phyloP scores from a whole-genome alignment of 768 basidiomycete species.

The Hypholoma fasciculare region DNA sequence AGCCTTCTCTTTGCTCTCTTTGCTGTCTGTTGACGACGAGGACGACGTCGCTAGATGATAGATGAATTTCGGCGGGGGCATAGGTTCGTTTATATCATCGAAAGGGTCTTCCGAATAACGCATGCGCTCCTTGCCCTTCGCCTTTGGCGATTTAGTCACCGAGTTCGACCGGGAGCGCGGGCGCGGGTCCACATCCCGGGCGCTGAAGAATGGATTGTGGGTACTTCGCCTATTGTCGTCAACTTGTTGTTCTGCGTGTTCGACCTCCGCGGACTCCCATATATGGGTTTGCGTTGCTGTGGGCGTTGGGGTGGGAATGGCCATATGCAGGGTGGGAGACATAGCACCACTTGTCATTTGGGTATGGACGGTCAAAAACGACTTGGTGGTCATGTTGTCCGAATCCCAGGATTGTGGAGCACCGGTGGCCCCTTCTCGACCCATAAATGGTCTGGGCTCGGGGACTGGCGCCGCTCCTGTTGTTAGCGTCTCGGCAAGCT shows the following conservation, averaged over 20 bases:
- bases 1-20: constrained; percentile 52
- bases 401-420: constrained; percentile 55
- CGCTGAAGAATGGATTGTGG: constrained; percentile 45
- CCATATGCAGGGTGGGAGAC: constrained; percentile 50
- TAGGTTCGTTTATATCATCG: constrained; percentile 31
- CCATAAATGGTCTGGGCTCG: constrained; percentile 41
- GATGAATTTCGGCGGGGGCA: constrained; percentile 30
- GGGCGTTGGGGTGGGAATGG: constrained; percentile 63
- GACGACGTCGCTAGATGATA: constrained; percentile 33
- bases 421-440: constrained; percentile 30
- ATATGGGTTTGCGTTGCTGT: constrained; percentile 50
- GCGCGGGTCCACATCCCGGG: constrained; percentile 23
- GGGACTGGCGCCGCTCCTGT: constrained; percentile 27
- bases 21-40: constrained; percentile 40
- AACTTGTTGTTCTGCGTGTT: constrained; percentile 33
- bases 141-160: constrained; percentile 36
- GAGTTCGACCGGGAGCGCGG: constrained; percentile 40
- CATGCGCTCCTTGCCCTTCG: constrained; percentile 36
- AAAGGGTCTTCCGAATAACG: constrained; percentile 37
- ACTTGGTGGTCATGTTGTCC: constrained; percentile 46
- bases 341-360: constrained; percentile 42
- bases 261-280: constrained; percentile 72
- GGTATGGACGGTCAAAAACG: constrained; percentile 50
- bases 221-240: constrained; percentile 34
- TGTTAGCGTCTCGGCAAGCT: constrained; percentile 53